Evolutionary conservation across 1,284 basidiomycete genomes (phyloP), one percentile per base, ranked within the genome.

Genomic region (Austropuccinia psidii): DNA sequence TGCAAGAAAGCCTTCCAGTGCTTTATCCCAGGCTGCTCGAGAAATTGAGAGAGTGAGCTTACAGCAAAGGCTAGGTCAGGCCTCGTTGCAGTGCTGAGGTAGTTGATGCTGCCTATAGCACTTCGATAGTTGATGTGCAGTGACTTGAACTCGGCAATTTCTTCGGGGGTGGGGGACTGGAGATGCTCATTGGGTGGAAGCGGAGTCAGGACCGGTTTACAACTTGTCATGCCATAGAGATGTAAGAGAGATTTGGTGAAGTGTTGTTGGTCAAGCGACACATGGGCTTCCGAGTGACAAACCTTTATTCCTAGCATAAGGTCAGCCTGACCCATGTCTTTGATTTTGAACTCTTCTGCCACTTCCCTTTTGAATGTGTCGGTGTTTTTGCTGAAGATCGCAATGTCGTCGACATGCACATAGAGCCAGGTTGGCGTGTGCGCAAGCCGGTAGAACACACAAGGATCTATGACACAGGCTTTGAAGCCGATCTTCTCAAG

Each of bases 371-470:
- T n/a, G n/a, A n/a, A n/a, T n/a, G n/a, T n/a, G n/a, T n/a, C 13
- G 37, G 11, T 35, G 2, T 37, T 35, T 33, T 33, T 33, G n/a
- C 31, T 11, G 31, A 60, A n/a, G n/a, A 31, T 39, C 2, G n/a
- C n/a, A n/a, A 60, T 8, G 29, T 60, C 57, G 35, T 60, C 57
- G 6, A 60, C 57, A 60, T 60, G 57, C 21, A 60, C 21, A 29
- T 45, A 45, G 37, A 60, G 21, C 9, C 29, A 33, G 35, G 24
- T 31, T 9, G 57, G 37, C 11, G 29, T 4, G 3, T 37, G 6
- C 2, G 31, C n/a, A 9, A 11, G 15, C 21, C 37, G 27, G 5
- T 21, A 33, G 31, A 35, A 60, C 4, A 60, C 13, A 37, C 57
- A 60, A 17, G 57, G 11, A 60, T 60, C 57, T 6, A 33, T 7